Evolutionary conservation across 2,329 filamentous ascomycete species (phyloP).

Genomic region (Sarocladium brachiariae): DNA sequence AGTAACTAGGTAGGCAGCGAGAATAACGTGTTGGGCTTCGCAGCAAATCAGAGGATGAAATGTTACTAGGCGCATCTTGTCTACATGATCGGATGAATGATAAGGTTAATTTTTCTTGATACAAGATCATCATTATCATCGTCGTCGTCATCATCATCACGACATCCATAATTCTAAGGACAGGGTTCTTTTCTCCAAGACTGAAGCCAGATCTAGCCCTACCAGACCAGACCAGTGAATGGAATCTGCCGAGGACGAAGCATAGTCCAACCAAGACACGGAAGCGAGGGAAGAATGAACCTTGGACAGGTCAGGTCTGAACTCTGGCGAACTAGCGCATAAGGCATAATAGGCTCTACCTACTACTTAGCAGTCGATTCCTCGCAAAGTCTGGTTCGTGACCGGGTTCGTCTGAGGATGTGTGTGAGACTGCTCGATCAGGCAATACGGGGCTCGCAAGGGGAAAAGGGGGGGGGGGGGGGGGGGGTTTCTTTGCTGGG

Average conservation of each 20-base stretch:
- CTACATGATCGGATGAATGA: neutral
- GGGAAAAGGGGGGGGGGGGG: neutral
- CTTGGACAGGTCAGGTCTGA: too few relatives aligned
- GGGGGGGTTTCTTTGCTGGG: neutral
- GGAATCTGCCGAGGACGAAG: neutral
- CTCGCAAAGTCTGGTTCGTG: conserved; percentile 6
- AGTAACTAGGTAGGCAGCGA: neutral
- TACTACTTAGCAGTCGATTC: too few relatives aligned
- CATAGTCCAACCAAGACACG: neutral
- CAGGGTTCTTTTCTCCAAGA: too few relatives aligned
- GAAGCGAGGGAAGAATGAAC: too few relatives aligned
- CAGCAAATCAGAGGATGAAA: too few relatives aligned
- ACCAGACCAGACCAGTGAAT: neutral
- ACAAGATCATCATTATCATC: too few relatives aligned
- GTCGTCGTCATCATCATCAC: too few relatives aligned
- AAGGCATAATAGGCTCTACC: neutral
- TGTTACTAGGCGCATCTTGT: too few relatives aligned
- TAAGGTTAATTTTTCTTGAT: neutral
- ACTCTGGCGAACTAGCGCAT: neutral
- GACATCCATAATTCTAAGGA: too few relatives aligned
- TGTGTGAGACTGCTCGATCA: conserved; percentile 7
- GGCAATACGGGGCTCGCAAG: neutral
- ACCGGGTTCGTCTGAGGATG: conserved; percentile 7
- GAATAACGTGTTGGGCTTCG: too few relatives aligned
- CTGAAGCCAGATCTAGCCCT: conserved; percentile 1